Evolutionary conservation across 2,329 filamentous ascomycete species (phyloP).

Genomic region (Chaetomium sp.): DNA sequence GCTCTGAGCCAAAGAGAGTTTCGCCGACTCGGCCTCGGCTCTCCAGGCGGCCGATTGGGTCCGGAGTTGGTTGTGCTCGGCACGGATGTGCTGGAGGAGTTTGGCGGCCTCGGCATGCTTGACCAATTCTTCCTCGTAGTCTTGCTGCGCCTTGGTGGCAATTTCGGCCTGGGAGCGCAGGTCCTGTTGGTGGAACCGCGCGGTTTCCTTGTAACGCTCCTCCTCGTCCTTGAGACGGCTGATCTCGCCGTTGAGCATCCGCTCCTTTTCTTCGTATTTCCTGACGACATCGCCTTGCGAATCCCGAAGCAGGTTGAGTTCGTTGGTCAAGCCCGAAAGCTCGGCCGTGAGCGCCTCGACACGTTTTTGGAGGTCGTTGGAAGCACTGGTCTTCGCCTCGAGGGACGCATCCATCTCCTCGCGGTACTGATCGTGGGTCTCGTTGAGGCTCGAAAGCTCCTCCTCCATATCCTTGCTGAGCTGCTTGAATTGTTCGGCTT

Average conservation of each 20-base stretch:
- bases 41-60: slow-evolving; percentile 68
- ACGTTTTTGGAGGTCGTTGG: slow-evolving; percentile 75
- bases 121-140: slow-evolving; percentile 89
- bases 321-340: slow-evolving; percentile 71
- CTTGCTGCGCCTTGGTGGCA: slow-evolving; percentile 84
- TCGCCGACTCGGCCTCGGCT: slow-evolving; percentile 80
- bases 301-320: slow-evolving; percentile 73
- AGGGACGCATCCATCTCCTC: slow-evolving; percentile 74
- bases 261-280: slow-evolving; percentile 75
- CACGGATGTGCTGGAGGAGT: slow-evolving; percentile 68
- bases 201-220: slow-evolving; percentile 69
- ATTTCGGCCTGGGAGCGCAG: slow-evolving; percentile 91
- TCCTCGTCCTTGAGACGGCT: slow-evolving; percentile 76
- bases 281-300: slow-evolving; percentile 68
- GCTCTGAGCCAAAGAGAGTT: slow-evolving; percentile 68
- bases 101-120: slow-evolving; percentile 96
- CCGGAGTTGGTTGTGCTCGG: slow-evolving; percentile 75
- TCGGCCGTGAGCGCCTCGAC: slow-evolving; percentile 79
- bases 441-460: slow-evolving; percentile 69
- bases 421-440: slow-evolving; percentile 79
- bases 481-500: slow-evolving; percentile 80
- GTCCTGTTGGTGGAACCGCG: slow-evolving; percentile 82
- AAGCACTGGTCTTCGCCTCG: slow-evolving; percentile 69
- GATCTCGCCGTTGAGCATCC: slow-evolving; percentile 70
- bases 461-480: slow-evolving; percentile 87